Percentiles rank a stretch among this genome's conserved stretches.
These are phyloP conservation scores for Talaromyces liani DNA, from an alignment of 495 filamentous ascomycete species.

Conservation along the genomic window DNA sequence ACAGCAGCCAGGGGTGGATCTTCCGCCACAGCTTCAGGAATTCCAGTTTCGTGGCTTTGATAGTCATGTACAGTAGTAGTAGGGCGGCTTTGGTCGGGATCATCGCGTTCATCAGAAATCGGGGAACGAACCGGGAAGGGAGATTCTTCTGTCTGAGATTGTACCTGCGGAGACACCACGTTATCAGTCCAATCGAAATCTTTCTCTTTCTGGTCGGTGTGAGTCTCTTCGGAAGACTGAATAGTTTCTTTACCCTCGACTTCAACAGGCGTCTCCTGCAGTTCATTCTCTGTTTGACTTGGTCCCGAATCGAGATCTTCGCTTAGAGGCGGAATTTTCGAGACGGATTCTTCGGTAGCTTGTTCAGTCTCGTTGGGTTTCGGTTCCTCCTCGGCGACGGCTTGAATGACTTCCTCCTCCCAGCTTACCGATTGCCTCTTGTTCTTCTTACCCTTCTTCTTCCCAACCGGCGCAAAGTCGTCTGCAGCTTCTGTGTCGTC, in stretches of 20 bases:
- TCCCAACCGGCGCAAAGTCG: slow-evolving; percentile 35
- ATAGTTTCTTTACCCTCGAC: slow-evolving; percentile 40
- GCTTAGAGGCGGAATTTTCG: slow-evolving; percentile 9
- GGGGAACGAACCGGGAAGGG: slow-evolving; percentile 31
- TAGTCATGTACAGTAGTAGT: slow-evolving; percentile 13
- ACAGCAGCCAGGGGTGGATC: neutral
- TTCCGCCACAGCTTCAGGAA: neutral
- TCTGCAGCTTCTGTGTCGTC: slow-evolving; percentile 6
- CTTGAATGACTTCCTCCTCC: slow-evolving; percentile 5
- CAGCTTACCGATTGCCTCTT: slow-evolving; percentile 18
- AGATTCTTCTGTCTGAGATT: slow-evolving; percentile 30
- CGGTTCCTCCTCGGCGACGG: neutral
- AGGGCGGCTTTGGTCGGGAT: slow-evolving; percentile 12
- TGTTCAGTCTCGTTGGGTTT: neutral
- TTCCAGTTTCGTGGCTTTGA: neutral
- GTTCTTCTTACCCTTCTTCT: slow-evolving; percentile 38
- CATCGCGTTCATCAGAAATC: slow-evolving; percentile 24
- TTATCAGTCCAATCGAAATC: slow-evolving; percentile 43
- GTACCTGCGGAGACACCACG: slow-evolving; percentile 44
- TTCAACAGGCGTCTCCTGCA: slow-evolving; percentile 30
- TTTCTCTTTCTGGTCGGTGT: slow-evolving; percentile 28
- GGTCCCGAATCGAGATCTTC: slow-evolving; percentile 6
- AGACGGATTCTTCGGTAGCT: too few relatives aligned
- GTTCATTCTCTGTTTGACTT: slow-evolving; percentile 11
- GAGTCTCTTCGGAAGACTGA: slow-evolving; percentile 40